These are phyloP conservation scores for Colletotrichum limetticola DNA, from an alignment of 2,329 filamentous ascomycete species.

Conservation along the genomic window DNA sequence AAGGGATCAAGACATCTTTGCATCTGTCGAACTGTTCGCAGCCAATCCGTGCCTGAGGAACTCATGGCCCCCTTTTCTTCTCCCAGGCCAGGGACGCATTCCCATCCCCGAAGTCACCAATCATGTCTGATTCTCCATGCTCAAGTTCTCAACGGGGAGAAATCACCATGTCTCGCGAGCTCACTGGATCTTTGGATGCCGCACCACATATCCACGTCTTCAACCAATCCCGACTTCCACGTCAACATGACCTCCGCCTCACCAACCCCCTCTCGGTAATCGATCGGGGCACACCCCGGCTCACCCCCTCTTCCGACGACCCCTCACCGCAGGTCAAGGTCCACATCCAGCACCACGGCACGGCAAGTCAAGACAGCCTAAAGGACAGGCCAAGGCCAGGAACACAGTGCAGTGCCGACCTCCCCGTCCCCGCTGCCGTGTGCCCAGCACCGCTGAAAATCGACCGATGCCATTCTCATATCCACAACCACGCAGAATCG, in stretches of 20 bases:
- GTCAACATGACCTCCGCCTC: neutral
- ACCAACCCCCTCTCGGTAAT: conserved; percentile 22
- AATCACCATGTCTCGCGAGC: neutral
- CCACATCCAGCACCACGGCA: conserved; percentile 21
- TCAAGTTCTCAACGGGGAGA: neutral
- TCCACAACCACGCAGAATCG: neutral
- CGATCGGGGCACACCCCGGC: conserved; percentile 20
- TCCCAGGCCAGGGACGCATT: neutral
- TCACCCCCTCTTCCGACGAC: conserved; percentile 13
- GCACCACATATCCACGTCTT: conserved; percentile 20
- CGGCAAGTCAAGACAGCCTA: conserved; percentile 24
- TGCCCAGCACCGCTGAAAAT: neutral
- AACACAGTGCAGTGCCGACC: conserved; percentile 13
- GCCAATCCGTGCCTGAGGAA: conserved; percentile 13
- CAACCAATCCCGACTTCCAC: conserved; percentile 7
- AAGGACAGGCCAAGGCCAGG: conserved; percentile 17
- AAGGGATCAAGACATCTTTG: conserved; percentile 18
- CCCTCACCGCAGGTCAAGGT: conserved; percentile 16
- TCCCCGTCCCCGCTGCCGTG: conserved; percentile 8
- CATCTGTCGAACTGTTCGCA: neutral
- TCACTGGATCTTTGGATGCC: neutral
- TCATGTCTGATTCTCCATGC: conserved; percentile 5
- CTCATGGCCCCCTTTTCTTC: conserved; percentile 2
- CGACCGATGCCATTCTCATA: conserved; percentile 1
- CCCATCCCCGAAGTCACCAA: neutral